These are phyloP conservation scores for Cantharellus cinnabarinus DNA, from an alignment of 768 basidiomycete genomes.

Conservation along the genomic window DNA sequence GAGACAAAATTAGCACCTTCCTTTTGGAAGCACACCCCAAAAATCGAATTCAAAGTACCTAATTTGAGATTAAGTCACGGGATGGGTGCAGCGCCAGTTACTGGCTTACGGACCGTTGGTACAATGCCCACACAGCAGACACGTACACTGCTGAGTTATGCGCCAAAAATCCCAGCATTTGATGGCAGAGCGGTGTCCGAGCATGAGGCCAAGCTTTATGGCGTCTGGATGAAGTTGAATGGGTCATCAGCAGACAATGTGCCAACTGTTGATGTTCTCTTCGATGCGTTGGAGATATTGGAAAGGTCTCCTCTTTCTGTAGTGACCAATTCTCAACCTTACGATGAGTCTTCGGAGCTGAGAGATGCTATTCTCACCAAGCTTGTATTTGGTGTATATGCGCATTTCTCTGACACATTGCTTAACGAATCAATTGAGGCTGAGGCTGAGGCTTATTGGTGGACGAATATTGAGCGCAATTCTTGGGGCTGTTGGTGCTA, in stretches of 20 bases:
- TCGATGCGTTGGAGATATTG: not conserved
- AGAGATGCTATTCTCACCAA: not conserved
- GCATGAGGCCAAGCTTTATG: not conserved
- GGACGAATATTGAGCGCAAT: slow-evolving; percentile 52
- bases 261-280: not conserved
- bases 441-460: slow-evolving; percentile 70
- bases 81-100: too few relatives aligned
- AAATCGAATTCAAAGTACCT: too few relatives aligned
- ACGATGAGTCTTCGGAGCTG: not conserved
- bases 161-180: not conserved
- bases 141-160: not conserved
- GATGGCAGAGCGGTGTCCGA: not conserved
- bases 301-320: too few relatives aligned
- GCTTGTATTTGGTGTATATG: slow-evolving; percentile 25
- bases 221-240: not conserved
- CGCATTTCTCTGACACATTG: slow-evolving; percentile 40
- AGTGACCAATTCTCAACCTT: too few relatives aligned
- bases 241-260: not conserved
- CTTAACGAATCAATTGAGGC: slow-evolving; percentile 46
- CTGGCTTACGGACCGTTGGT: too few relatives aligned
- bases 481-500: slow-evolving; percentile 34
- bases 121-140: not conserved
- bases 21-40: too few relatives aligned
- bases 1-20: too few relatives aligned
- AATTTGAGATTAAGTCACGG: too few relatives aligned